Evolutionary conservation across 2,329 filamentous ascomycete species (phyloP), one percentile per base, ranked within the genome.

Genomic region (Madurella mycetomatis): DNA sequence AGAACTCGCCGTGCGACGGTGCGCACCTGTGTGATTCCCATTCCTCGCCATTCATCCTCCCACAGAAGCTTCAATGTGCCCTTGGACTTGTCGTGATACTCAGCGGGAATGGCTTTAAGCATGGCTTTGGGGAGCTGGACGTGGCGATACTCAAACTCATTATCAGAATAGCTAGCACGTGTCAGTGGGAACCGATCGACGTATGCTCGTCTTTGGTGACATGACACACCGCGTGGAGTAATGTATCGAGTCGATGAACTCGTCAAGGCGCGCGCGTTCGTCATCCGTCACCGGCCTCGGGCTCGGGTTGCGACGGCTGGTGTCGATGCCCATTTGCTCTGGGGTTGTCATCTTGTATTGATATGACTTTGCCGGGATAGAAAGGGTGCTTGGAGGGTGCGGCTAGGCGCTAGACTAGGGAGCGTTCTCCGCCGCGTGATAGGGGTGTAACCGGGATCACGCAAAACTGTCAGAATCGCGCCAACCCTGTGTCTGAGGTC

Each of bases 71-170:
- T 99, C 72, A 99, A 76, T 5, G 92, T 97, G 58, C 94, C 94
- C 73, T 95, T 90, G 49, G 84, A 77, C 48, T 85, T 81, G 47
- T 70, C 68, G 42, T 68, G 66, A 49, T 69, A 70, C 60, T 96
- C 92, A 70, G 92, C 87, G 17, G 94, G 94, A 64, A 99, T 97
- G 41, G 84, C 88, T 75, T 97, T 97, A 61, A 99, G 85, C 94
- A 99, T 99, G 64, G 90, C 86, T 76, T 99, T 99, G 42, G 94
- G 94, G 31, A 99, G 84, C 73, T 96, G 92, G 55, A 99, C 94
- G 73, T 99, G 94, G 61, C 94, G 89, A 75, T 99, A 99, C 75
- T 99, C 94, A 73, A 86, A 96, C 72, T 94, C 84, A 73, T 83
- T 86, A 68, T 99, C 94, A 30, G 87, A 92, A 72, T 99, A 99